Evolutionary conservation across 768 basidiomycete genomes (phyloP).

Genomic region (Psilocybe subaeruginosa): DNA sequence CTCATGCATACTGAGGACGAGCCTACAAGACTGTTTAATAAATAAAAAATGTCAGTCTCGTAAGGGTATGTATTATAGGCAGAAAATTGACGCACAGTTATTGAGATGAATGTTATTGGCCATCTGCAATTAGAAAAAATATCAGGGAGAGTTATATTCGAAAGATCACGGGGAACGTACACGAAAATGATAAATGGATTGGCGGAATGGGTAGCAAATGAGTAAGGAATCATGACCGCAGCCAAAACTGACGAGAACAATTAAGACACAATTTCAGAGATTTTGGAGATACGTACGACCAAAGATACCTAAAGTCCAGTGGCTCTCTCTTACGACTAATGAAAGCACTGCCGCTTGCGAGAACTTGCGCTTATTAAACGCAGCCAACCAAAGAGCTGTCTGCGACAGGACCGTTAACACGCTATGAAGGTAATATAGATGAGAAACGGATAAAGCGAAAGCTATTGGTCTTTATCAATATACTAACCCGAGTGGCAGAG

Average conservation of each 20-base stretch:
- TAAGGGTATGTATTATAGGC: background rate
- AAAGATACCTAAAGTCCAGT: constrained; percentile 6
- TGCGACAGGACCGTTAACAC: constrained; percentile 5
- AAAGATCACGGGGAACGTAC: background rate
- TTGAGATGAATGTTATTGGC: constrained; percentile 5
- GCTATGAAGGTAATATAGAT: background rate
- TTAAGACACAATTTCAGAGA: background rate
- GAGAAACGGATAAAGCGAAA: background rate
- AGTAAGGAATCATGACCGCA: constrained; percentile 2
- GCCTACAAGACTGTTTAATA: background rate
- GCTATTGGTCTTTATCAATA: background rate
- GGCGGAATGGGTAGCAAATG: constrained; percentile 3
- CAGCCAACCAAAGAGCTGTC: constrained; percentile 9
- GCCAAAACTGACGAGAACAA: constrained; percentile 2
- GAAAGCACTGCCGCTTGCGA: constrained; percentile 8
- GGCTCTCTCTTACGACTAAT: constrained; percentile 10
- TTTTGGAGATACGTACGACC: background rate
- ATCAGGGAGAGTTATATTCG: background rate
- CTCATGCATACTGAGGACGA: constrained; percentile 1
- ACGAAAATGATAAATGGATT: constrained; percentile 15
- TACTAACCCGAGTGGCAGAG: constrained; percentile 9
- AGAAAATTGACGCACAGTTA: constrained; percentile 3
- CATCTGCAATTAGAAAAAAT: background rate
- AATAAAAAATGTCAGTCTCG: background rate
- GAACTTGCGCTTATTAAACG: constrained; percentile 11